These are phyloP conservation scores for Mycena galericulata DNA, from an alignment of 768 basidiomycete species.

Conservation along the genomic window DNA sequence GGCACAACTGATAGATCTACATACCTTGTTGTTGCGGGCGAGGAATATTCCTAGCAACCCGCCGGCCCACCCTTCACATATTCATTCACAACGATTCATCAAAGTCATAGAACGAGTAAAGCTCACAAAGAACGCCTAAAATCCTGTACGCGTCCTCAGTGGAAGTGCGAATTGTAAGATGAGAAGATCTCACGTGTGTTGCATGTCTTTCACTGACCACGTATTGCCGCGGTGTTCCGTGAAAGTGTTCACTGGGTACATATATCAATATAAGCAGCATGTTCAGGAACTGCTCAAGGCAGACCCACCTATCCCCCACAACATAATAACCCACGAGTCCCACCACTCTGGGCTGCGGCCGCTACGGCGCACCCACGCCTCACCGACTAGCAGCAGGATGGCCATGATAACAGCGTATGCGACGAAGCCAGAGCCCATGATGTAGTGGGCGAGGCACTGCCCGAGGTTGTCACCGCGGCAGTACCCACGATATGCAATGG, in stretches of 20 bases:
- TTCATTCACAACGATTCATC: slow-evolving; percentile 5
- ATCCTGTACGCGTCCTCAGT: slow-evolving; percentile 55
- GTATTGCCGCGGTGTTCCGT: slow-evolving; percentile 86
- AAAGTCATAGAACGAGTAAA: not conserved
- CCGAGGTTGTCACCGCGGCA: slow-evolving; percentile 83
- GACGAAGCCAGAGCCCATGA: slow-evolving; percentile 93
- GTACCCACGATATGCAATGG: slow-evolving; percentile 78
- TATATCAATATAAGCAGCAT: slow-evolving; percentile 28
- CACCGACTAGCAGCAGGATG: slow-evolving; percentile 81
- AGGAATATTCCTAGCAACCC: slow-evolving; percentile 91
- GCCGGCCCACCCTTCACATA: slow-evolving; percentile 86
- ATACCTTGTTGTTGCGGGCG: slow-evolving; percentile 79
- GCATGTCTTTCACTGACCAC: slow-evolving; percentile 96
- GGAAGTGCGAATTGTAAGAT: not conserved
- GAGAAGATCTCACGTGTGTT: slow-evolving; percentile 80
- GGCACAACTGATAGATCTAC: slow-evolving; percentile 27
- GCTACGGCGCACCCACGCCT: slow-evolving; percentile 78
- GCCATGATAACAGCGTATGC: slow-evolving; percentile 88
- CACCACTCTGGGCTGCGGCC: slow-evolving; percentile 87
- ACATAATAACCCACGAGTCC: slow-evolving; percentile 77
- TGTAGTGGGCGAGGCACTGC: slow-evolving; percentile 91
- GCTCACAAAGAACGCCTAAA: slow-evolving; percentile 78
- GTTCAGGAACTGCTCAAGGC: not conserved
- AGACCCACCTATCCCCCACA: slow-evolving; percentile 70
- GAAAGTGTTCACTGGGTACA: slow-evolving; percentile 82